A percentile compares a stretch with the other conserved stretches of the same genome.
Conservation (phyloP, 768 basidiomycete genomes). For the Chiua virens region DNA sequence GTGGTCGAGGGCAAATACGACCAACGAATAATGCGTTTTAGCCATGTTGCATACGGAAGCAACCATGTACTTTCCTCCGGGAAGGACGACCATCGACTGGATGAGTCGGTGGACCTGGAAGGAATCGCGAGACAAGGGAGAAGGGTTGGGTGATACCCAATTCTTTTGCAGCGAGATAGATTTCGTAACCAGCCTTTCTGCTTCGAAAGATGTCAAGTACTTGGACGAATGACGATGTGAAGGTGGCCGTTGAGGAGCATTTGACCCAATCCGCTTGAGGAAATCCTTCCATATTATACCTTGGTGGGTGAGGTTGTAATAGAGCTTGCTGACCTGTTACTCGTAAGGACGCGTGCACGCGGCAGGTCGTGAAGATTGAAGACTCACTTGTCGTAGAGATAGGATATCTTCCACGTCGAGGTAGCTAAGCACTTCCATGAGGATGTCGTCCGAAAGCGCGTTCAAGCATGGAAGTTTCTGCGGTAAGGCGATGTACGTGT, state of each 20-base stretch:
- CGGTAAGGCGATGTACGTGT: conserved; percentile 21
- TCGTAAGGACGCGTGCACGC: not conserved
- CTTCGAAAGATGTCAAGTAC: conserved; percentile 37
- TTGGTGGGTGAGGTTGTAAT: conserved; percentile 65
- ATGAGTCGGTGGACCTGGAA: conserved; percentile 35
- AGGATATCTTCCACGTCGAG: conserved; percentile 40
- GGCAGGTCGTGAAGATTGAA: not conserved
- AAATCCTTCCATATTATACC: conserved; percentile 70
- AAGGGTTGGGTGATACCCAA: conserved; percentile 48
- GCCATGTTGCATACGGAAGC: conserved; percentile 52
- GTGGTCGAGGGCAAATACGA: conserved; percentile 59
- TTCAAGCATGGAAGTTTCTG: conserved; percentile 29
- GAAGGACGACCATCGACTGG: conserved; percentile 57
- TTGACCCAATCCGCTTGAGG: conserved; percentile 51
- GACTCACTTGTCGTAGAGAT: conserved; percentile 36
- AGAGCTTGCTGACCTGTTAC: conserved; percentile 53
- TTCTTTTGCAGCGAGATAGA: conserved; percentile 61
- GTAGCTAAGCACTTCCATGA: conserved; percentile 38
- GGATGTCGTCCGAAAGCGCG: conserved; percentile 37
- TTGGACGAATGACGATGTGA: conserved; percentile 44
- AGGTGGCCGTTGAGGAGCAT: conserved; percentile 61
- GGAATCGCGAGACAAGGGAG: conserved; percentile 22
- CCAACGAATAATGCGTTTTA: conserved; percentile 47
- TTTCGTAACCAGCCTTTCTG: conserved; percentile 59
- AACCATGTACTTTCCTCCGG: conserved; percentile 68